Evolutionary conservation across 2,329 filamentous ascomycete species (phyloP), one percentile per base, ranked within the genome.

Genomic region (Sporothrix phasma): DNA sequence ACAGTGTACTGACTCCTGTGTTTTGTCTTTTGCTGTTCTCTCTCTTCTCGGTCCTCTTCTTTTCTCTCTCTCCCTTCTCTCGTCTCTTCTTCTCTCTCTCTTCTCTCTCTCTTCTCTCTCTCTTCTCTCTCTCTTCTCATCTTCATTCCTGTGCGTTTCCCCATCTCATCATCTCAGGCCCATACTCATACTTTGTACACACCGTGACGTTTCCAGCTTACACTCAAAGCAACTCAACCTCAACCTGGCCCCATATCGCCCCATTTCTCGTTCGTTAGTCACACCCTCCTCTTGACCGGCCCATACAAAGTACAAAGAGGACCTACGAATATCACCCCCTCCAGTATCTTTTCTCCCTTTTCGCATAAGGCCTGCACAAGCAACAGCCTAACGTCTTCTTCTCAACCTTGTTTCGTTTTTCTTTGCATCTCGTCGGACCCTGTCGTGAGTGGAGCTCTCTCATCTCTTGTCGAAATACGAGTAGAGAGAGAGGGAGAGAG

Each of bases 201-300:
- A 26, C 34, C n/a, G n/a, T n/a, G n/a, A n/a, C n/a, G n/a, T n/a
- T n/a, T n/a, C n/a, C n/a, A n/a, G n/a, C n/a, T n/a, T n/a, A 41
- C 54, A 43, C 54, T 37, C 54, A 58, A 58, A 43, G 37, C 54
- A 43, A 56, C 43, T n/a, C 54, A 58, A 37, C 54, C 54, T 37
- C 54, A 58, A 58, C 54, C 53, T 24, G 37, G 6, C 47, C 11
- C 19, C n/a, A 54, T n/a, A 39, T 37, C n/a, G n/a, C 51, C 31
- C 51, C 51, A 22, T 54, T 22, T 53, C 11, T 29, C 19, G n/a
- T 22, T 24, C 19, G 10, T 47, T 26, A 37, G 41, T 47, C 19
- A 11, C 10, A n/a, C n/a, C n/a, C n/a, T 22, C 7, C 26, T 5
- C 49, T 3, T 11, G 17, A 17, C 31, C 3, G n/a, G 8, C 49